These are phyloP conservation scores for Naganishia friedmannii DNA, from an alignment of 768 basidiomycete genomes.

Conservation along the genomic window DNA sequence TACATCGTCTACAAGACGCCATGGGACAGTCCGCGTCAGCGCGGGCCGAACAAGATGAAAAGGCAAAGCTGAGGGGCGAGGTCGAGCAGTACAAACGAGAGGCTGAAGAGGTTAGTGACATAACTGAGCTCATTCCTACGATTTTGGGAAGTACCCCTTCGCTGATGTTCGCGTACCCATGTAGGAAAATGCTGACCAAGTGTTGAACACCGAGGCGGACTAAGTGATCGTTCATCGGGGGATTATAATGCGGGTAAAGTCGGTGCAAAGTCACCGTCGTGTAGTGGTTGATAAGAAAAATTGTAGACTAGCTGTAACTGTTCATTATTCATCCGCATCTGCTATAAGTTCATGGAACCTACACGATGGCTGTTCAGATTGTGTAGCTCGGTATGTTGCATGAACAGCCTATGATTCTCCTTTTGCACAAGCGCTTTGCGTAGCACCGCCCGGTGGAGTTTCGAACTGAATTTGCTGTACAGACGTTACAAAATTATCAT, in stretches of 20 bases:
- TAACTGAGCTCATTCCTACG: neutral
- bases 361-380: too few relatives aligned
- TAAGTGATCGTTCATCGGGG: neutral
- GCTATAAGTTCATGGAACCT: too few relatives aligned
- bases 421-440: too few relatives aligned
- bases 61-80: conserved; percentile 61
- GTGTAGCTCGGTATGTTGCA: too few relatives aligned
- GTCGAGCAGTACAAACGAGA: conserved; percentile 73
- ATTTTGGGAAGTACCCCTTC: neutral
- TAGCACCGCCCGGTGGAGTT: too few relatives aligned
- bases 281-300: neutral
- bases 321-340: neutral
- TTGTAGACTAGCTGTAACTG: conserved; percentile 3
- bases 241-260: neutral
- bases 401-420: too few relatives aligned
- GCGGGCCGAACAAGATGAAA: conserved; percentile 52
- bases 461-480: too few relatives aligned
- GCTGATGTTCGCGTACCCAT: neutral
- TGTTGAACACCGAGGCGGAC: conserved; percentile 4
- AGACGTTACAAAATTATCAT: too few relatives aligned
- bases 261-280: neutral
- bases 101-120: conserved; percentile 62
- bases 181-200: conserved; percentile 20
- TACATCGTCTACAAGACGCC: conserved; percentile 65
- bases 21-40: conserved; percentile 30